phyloP scores from a whole-genome alignment of 2,329 filamentous ascomycete species.

The Fusarium sp. region DNA sequence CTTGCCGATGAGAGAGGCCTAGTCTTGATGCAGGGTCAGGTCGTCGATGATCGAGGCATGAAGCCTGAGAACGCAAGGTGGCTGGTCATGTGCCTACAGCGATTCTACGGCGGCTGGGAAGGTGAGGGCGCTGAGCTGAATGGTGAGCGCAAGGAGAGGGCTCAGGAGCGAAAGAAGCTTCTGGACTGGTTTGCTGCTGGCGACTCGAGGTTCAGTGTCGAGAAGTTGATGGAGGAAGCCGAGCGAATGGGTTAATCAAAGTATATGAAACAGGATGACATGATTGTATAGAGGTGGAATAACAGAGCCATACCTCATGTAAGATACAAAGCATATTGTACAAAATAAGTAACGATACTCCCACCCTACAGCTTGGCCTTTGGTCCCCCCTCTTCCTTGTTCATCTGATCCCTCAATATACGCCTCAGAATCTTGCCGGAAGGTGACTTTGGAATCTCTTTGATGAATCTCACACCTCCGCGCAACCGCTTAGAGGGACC shows the following conservation, averaged over 20 bases:
- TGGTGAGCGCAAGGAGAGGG: slow-evolving; percentile 65
- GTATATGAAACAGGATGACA: background rate
- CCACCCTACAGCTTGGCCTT: slow-evolving; percentile 52
- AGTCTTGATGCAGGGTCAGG: slow-evolving; percentile 86
- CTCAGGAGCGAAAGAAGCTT: slow-evolving; percentile 73
- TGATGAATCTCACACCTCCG: slow-evolving; percentile 76
- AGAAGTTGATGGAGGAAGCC: slow-evolving; percentile 88
- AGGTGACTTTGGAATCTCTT: slow-evolving; percentile 77
- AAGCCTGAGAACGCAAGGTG: slow-evolving; percentile 86
- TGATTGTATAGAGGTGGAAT: background rate
- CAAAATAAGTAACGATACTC: background rate
- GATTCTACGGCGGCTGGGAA: slow-evolving; percentile 84
- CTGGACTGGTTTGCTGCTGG: slow-evolving; percentile 86
- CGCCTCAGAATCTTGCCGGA: slow-evolving; percentile 63
- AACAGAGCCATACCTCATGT: slow-evolving; percentile 19
- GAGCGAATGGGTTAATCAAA: slow-evolving; percentile 74
- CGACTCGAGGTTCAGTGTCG: slow-evolving; percentile 82
- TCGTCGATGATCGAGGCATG: slow-evolving; percentile 81
- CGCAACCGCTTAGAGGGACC: slow-evolving; percentile 75
- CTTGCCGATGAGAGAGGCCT: slow-evolving; percentile 78
- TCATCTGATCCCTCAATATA: slow-evolving; percentile 60
- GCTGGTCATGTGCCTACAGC: slow-evolving; percentile 92
- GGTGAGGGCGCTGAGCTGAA: slow-evolving; percentile 52
- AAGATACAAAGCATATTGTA: slow-evolving; percentile 25
- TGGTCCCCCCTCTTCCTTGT: slow-evolving; percentile 47